Conservation (phyloP, 768 basidiomycete species). For the Rhizopogon vinicolor region DNA sequence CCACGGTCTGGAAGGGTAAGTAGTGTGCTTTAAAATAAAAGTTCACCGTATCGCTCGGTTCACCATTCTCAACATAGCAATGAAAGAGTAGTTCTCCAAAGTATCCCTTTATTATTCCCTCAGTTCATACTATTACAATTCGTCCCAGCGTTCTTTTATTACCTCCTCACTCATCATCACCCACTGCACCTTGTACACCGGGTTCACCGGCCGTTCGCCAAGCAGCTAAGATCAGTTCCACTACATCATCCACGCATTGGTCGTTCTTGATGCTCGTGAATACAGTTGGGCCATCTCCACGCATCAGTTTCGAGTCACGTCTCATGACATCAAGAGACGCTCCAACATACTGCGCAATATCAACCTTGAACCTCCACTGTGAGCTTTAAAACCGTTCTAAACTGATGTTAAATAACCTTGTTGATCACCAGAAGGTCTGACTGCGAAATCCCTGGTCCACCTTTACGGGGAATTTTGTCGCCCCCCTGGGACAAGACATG, state of each 20-base stretch:
- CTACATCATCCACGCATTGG: constrained; percentile 78
- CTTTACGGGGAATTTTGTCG: constrained; percentile 98
- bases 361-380: constrained; percentile 51
- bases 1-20: too few relatives aligned
- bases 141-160: neutral
- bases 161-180: constrained; percentile 10
- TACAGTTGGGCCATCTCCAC: constrained; percentile 89
- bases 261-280: constrained; percentile 81
- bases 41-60: too few relatives aligned
- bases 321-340: constrained; percentile 95
- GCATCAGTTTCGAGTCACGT: constrained; percentile 89
- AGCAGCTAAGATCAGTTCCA: constrained; percentile 78
- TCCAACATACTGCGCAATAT: constrained; percentile 88
- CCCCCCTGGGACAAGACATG: constrained; percentile 62
- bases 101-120: too few relatives aligned
- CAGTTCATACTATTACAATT: too few relatives aligned
- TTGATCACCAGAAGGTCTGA: constrained; percentile 94
- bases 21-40: too few relatives aligned
- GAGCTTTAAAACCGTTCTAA: neutral
- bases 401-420: constrained; percentile 51
- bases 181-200: constrained; percentile 43
- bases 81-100: too few relatives aligned
- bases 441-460: constrained; percentile 95
- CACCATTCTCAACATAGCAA: too few relatives aligned
- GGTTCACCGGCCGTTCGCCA: constrained; percentile 83